Conservation (phyloP, 2,329 filamentous ascomycete genomes). For the Saccharata proteae region DNA sequence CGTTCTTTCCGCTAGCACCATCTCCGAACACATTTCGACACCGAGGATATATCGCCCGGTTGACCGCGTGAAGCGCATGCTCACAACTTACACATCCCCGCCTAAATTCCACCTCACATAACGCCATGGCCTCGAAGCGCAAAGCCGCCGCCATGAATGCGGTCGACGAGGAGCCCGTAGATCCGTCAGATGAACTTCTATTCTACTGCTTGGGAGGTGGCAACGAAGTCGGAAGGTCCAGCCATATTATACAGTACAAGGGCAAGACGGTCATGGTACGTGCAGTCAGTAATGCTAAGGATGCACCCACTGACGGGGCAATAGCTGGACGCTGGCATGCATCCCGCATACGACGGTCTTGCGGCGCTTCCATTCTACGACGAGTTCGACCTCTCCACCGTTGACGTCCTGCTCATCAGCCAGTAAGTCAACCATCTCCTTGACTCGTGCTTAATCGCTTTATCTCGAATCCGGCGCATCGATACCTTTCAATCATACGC, state of each 20-base stretch:
- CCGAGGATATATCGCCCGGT: neutral
- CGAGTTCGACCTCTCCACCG: slow-evolving; percentile 93
- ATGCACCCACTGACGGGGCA: slow-evolving; percentile 15
- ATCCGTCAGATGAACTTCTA: slow-evolving; percentile 86
- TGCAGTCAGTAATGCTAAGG: no score
- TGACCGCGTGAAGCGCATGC: neutral
- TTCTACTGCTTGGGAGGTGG: slow-evolving; percentile 90
- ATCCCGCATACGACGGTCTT: slow-evolving; percentile 90
- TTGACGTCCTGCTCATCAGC: slow-evolving; percentile 94
- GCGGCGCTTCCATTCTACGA: slow-evolving; percentile 94
- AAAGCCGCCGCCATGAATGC: slow-evolving; percentile 72
- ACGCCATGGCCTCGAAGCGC: slow-evolving; percentile 80
- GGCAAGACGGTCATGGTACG: slow-evolving; percentile 97
- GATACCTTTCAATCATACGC: no score
- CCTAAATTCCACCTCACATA: neutral
- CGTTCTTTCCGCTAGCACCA: no score
- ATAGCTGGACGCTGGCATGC: slow-evolving; percentile 92
- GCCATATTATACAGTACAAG: slow-evolving; percentile 98
- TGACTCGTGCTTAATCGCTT: slow-evolving; percentile 12
- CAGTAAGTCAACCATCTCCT: slow-evolving; percentile 62
- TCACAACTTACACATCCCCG: neutral
- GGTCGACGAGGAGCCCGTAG: slow-evolving; percentile 69
- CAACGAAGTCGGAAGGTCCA: slow-evolving; percentile 93
- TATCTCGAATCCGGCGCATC: slow-evolving; percentile 12
- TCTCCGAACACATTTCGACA: no score